Evolutionary conservation across 1,139 yeast species (phyloP).

Genomic region (Yarrowia galli): DNA sequence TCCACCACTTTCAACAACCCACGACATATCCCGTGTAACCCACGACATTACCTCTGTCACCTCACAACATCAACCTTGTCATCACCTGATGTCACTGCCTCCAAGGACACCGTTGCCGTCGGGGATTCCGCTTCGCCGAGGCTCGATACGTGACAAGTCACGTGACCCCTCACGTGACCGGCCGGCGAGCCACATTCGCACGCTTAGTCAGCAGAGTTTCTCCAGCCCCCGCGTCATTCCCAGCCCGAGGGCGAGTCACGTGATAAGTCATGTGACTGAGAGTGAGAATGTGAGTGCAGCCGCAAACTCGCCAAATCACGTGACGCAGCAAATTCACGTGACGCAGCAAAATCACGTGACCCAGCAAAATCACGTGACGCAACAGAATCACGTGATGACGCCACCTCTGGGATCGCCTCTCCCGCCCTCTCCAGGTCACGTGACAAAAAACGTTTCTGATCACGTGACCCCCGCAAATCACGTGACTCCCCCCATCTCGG

Average conservation of each 20-base stretch:
- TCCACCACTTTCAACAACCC: not conserved
- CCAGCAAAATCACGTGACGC: not conserved
- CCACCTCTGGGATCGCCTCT: not conserved
- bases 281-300: too few species aligned
- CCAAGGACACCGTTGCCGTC: slow-evolving; percentile 29
- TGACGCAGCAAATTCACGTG: not conserved
- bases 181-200: not conserved
- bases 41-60: not conserved
- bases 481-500: not conserved
- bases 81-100: slow-evolving; percentile 14
- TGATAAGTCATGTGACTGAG: not conserved
- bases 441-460: too few species aligned
- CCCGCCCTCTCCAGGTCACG: not conserved
- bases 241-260: not conserved
- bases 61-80: too few species aligned
- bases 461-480: not conserved
- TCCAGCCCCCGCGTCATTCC: too few species aligned
- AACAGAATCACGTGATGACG: not conserved
- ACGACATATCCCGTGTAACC: not conserved
- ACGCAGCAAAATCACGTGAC: not conserved
- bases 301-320: not conserved
- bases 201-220: slow-evolving; percentile 9
- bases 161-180: too few species aligned
- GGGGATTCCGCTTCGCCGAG: slow-evolving; percentile 20
- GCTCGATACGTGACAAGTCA: slow-evolving; percentile 15